Percentiles rank a stretch among this genome's conserved stretches.
These are phyloP conservation scores for Ustilago shanxiensis DNA, from an alignment of 1,284 basidiomycete genomes.

Conservation along the genomic window DNA sequence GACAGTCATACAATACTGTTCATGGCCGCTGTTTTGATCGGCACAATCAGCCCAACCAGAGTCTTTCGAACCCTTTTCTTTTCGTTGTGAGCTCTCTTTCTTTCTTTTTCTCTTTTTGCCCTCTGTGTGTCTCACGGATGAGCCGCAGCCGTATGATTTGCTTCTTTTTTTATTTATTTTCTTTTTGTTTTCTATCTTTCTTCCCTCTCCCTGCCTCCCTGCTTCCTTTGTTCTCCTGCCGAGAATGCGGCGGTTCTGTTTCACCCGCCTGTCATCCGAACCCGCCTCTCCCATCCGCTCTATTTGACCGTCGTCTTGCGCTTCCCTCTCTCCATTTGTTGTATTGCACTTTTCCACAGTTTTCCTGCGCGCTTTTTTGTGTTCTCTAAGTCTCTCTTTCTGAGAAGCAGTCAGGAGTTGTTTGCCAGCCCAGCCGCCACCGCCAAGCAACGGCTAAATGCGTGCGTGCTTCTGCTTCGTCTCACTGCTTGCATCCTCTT, in stretches of 20 bases:
- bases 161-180: not conserved
- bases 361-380: too few relatives aligned
- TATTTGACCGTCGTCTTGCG: not conserved
- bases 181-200: not conserved
- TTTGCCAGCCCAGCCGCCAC: constrained; percentile 6
- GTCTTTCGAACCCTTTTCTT: not conserved
- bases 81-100: too few relatives aligned
- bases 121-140: not conserved
- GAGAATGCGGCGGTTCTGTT: not conserved
- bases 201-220: not conserved
- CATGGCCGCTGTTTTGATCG: not conserved
- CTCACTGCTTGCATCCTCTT: too few relatives aligned
- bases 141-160: not conserved
- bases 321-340: not conserved
- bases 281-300: not conserved
- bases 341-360: too few relatives aligned
- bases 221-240: too few relatives aligned
- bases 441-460: constrained; percentile 1
- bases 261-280: constrained; percentile 6
- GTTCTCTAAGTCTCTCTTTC: not conserved
- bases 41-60: not conserved
- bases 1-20: too few relatives aligned
- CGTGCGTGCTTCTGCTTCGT: not conserved
- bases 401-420: not conserved
- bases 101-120: too few relatives aligned